Evolutionary conservation across 495 filamentous ascomycete species (phyloP).

Genomic region (Cairneyella variabilis): DNA sequence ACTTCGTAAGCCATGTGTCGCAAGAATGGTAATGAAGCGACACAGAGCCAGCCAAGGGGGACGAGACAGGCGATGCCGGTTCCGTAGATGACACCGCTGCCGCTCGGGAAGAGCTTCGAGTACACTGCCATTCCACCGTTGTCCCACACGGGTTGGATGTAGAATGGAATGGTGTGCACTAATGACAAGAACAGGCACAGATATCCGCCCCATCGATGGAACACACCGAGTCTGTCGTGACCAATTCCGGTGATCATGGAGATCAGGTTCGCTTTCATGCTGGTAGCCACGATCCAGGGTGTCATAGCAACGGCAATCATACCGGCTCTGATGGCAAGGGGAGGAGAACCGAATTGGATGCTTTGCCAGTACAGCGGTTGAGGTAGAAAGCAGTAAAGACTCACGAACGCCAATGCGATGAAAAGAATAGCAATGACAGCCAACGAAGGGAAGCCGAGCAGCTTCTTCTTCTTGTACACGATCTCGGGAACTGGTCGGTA

Average conservation of each 20-base stretch:
- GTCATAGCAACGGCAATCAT: conserved; percentile 95
- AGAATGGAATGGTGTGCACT: conserved; percentile 84
- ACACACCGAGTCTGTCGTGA: conserved; percentile 85
- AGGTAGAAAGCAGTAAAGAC: conserved; percentile 77
- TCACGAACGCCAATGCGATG: conserved; percentile 64
- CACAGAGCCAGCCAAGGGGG: conserved; percentile 74
- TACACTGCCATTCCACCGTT: conserved; percentile 65
- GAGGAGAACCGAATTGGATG: conserved; percentile 81
- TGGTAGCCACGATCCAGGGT: conserved; percentile 86
- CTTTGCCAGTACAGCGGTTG: conserved; percentile 82
- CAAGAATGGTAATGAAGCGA: conserved; percentile 74
- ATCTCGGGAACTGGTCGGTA: conserved; percentile 76
- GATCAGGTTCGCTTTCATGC: conserved; percentile 88
- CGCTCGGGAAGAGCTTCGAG: conserved; percentile 55
- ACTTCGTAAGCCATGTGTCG: conserved; percentile 67
- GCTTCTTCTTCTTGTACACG: conserved; percentile 52
- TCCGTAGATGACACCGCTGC: conserved; percentile 72
- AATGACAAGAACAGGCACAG: conserved; percentile 78
- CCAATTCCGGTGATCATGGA: conserved; percentile 84
- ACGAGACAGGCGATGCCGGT: conserved; percentile 84
- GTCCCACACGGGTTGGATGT: conserved; percentile 82
- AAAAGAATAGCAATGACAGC: conserved; percentile 62
- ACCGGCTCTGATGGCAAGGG: conserved; percentile 81
- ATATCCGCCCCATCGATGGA: conserved; percentile 93
- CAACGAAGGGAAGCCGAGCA: conserved; percentile 72